A percentile compares a stretch with the other conserved stretches of the same genome.
These are phyloP conservation scores for Chlorella sp. DNA, from an alignment of 139 green algal species.

Conservation along the genomic window DNA sequence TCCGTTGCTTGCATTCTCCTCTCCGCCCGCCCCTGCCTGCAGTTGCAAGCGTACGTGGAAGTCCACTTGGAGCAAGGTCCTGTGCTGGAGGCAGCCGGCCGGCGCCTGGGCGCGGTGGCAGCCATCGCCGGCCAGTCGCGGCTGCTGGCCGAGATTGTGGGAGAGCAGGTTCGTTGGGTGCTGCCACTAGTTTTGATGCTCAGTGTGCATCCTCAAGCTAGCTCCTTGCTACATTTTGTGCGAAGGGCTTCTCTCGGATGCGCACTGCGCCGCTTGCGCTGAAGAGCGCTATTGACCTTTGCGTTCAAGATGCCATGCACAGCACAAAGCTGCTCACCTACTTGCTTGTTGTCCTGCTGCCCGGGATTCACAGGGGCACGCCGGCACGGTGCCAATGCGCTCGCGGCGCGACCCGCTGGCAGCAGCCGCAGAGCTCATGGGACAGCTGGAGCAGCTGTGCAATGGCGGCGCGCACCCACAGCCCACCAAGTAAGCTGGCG, in stretches of 20 bases:
- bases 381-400: constrained; percentile 93
- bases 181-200: too few species aligned
- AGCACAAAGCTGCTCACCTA: too few species aligned
- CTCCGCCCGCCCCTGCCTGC: background rate
- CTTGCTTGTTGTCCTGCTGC: too few species aligned
- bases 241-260: too few species aligned
- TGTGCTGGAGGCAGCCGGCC: constrained; percentile 71
- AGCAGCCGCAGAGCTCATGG: constrained; percentile 75
- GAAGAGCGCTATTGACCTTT: too few species aligned
- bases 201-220: too few species aligned
- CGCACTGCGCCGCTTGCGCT: too few species aligned
- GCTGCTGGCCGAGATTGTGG: constrained; percentile 68
- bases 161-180: constrained; percentile 76
- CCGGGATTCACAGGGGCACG: too few species aligned
- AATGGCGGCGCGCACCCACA: constrained; percentile 37
- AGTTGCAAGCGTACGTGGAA: constrained; percentile 83
- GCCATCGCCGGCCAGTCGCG: constrained; percentile 91
- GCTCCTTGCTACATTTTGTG: too few species aligned
- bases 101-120: constrained; percentile 80
- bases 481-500: background rate
- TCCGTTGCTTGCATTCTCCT: too few species aligned
- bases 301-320: too few species aligned
- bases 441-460: constrained; percentile 75
- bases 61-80: constrained; percentile 97
- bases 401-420: constrained; percentile 79